Evolutionary conservation across 2,329 filamentous ascomycete species (phyloP), one percentile per base, ranked within the genome.

Genomic region (Cylindrodendrum hubeiense): DNA sequence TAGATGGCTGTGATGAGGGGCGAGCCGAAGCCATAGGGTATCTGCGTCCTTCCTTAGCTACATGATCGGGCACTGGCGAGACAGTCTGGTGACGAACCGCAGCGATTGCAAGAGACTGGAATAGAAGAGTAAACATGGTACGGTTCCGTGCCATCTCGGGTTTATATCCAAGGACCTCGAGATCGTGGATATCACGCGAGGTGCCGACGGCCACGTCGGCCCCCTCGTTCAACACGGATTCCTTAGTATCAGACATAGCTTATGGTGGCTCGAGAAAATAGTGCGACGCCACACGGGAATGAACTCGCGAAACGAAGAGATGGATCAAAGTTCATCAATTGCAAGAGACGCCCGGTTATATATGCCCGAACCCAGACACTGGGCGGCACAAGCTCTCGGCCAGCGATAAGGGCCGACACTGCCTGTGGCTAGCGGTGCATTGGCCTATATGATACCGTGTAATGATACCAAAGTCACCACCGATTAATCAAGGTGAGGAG

Each of bases 121-220:
- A 75, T 1, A 75, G 63, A 21, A 75, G 47, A 0, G 74, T 75
- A 10, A 75, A 74, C 71, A 75, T 75, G 54, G 71, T 74, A 0
- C 74, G 65, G 10, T 75, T 75, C 10, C 74, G 71, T 17, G 47
- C 52, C 34, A 75, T 66, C n/a, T 75, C 71, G 2, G 72, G 66
- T 59, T 69, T 67, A 75, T 90, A 90, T 1, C 88, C 88, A 70
- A 89, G 82, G 67, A 72, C 74, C 59, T 70, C 73, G 7, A 79
- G 68, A 28, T 77, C 76, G 53, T 73, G 72, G 19, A 74, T 60
- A 61, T 74, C 71, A 5, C 56, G 56, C 17, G 61, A 64, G 15
- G 34, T 34, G 43, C 61, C 61, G 50, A 64, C 61, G 19, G 34
- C 43, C 22, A 64, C 44, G 26, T 64, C 61, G 60, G 60, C 22